Conservation (phyloP, 2,329 filamentous ascomycete genomes). For the Xylariaceae sp. region DNA sequence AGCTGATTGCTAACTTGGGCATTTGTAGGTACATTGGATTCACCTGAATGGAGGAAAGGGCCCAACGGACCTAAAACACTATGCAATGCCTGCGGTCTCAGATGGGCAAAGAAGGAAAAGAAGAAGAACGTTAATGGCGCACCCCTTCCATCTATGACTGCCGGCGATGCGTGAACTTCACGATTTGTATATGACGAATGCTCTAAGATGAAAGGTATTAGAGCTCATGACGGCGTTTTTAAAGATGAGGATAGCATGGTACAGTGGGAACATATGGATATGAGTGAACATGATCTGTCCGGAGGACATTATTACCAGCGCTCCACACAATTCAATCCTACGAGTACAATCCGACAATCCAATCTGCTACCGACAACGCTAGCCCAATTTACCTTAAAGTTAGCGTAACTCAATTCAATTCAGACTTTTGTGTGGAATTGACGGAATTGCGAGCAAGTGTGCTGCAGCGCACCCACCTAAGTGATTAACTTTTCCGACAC, state of each 20-base stretch:
- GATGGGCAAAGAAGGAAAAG: constrained; percentile 78
- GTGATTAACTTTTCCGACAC: no score
- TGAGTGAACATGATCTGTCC: not conserved
- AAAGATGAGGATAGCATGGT: constrained; percentile 1
- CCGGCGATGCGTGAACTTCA: constrained; percentile 9
- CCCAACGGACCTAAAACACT: constrained; percentile 89
- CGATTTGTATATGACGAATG: not conserved
- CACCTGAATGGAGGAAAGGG: constrained; percentile 93
- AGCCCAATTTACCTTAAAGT: no score
- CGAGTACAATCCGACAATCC: no score
- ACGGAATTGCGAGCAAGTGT: no score
- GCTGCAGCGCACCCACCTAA: no score
- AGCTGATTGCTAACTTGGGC: constrained; percentile 8
- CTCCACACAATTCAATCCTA: no score
- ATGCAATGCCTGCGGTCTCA: constrained; percentile 85
- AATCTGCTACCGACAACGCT: no score
- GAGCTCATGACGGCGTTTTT: not conserved
- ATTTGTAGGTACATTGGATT: constrained; percentile 67
- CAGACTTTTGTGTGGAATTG: no score
- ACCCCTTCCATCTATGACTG: constrained; percentile 1
- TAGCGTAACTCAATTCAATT: no score
- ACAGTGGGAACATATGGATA: not conserved
- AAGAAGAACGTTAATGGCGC: constrained; percentile 42
- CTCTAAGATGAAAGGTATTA: not conserved
- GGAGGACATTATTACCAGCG: no score